These are phyloP conservation scores for Phlyctochytrium bullatum DNA, from an alignment of 192 early-diverging fungal species.

Conservation along the genomic window DNA sequence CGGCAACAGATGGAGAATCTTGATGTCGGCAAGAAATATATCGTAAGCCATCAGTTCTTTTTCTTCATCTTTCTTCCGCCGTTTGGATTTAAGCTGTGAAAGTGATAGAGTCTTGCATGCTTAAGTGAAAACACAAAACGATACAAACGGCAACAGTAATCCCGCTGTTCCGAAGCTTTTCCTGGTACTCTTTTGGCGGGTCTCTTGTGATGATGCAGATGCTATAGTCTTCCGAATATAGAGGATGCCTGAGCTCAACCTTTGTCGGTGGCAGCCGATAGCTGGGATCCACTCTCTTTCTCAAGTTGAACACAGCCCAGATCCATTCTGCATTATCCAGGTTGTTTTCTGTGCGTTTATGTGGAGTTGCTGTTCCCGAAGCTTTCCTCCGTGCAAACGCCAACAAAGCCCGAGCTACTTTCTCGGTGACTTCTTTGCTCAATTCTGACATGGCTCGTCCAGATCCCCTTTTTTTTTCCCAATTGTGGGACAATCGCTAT, in stretches of 20 bases:
- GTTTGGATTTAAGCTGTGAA: constrained; percentile 75
- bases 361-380: too few relatives aligned
- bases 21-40: constrained; percentile 86
- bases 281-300: not conserved
- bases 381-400: too few relatives aligned
- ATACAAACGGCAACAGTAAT: not conserved
- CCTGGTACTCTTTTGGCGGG: constrained; percentile 75
- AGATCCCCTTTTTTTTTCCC: too few relatives aligned
- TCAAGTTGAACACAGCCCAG: too few relatives aligned
- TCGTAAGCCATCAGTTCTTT: constrained; percentile 75
- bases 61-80: constrained; percentile 76
- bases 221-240: constrained; percentile 23
- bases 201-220: constrained; percentile 91
- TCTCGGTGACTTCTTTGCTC: too few relatives aligned
- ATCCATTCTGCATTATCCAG: too few relatives aligned
- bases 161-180: constrained; percentile 48
- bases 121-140: not conserved
- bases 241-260: not conserved
- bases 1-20: constrained; percentile 71
- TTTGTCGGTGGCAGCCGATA: not conserved
- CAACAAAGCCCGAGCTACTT: too few relatives aligned
- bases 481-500: too few relatives aligned
- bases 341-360: too few relatives aligned
- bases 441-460: too few relatives aligned
- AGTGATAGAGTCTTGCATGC: constrained; percentile 73